Evolutionary conservation across 1,284 basidiomycete genomes (phyloP), one percentile per base, ranked within the genome.

Genomic region (Ganoderma lucidum): DNA sequence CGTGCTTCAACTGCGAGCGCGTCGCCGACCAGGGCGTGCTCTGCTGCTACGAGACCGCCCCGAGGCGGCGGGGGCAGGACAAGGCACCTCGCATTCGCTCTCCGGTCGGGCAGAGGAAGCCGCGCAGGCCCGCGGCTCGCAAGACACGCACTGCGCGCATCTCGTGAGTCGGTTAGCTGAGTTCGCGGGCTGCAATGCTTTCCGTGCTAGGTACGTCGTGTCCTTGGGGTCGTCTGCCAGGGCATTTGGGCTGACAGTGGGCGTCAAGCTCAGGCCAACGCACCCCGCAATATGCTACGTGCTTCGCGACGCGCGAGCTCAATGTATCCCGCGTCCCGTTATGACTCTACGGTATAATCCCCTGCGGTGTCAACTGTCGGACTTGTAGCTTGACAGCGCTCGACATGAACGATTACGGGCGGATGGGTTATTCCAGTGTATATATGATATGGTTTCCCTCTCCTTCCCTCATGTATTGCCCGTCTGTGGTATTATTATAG

Each of bases 1-100:
- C 35, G n/a, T 78, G 77, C 70, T 70, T 64, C 63, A 71, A 76
- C 60, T 78, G 77, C 68, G 69, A 75, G 59, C 71, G 70, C 42
- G 71, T 63, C 2, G 59, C 59, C 23, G 41, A 41, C n/a, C 59
- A 61, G 37, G 69, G 65, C 2, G 70, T 60, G 19, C 37, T 65
- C 23, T 73, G 72, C 65, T 59, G 37, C 58, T 73, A 73, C 64
- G 65, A 71, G 60, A 55, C 65, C 17, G 61, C 32, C 1, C 70
- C 70, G 51, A 67, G 70, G 66, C 65, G 72, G 28, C 72, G 72
- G 32, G 72, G 72, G 23, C 72, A 73, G 51, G 72, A 73, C 64
- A 71, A 69, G 59, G 72, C 72, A 19, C 72, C 70, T 0, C 72
- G 72, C 64, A 73, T 68, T 14, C 72, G 72, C 32, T 73, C 72